phyloP scores from a whole-genome alignment of 352 stramenopile species.

The Elongisporangium undulatum region DNA sequence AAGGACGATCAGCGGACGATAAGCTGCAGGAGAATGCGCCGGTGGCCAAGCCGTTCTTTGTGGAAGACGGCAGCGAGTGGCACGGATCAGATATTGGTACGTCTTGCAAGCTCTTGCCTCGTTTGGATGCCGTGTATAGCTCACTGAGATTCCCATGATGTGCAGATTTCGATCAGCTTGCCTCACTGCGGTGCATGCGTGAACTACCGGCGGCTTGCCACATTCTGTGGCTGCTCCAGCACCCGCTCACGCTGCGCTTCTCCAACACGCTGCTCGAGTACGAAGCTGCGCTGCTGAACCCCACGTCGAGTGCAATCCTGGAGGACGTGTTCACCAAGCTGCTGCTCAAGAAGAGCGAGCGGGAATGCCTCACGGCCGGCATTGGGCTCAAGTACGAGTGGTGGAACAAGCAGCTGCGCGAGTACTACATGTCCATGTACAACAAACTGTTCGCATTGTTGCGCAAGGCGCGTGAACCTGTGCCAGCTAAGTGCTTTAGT shows the following conservation, averaged over 20 bases:
- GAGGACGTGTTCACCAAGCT: slow-evolving; percentile 87
- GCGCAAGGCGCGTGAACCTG: slow-evolving; percentile 60
- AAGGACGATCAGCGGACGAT: slow-evolving; percentile 45
- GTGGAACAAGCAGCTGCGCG: slow-evolving; percentile 84
- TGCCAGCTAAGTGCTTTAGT: slow-evolving; percentile 51
- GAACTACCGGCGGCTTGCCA: slow-evolving; percentile 77
- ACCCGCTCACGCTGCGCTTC: slow-evolving; percentile 71
- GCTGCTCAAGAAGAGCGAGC: slow-evolving; percentile 79
- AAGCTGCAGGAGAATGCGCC: slow-evolving; percentile 57
- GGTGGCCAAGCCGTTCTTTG: slow-evolving; percentile 56
- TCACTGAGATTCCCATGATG: background rate
- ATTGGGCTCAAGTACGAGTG: slow-evolving; percentile 85
- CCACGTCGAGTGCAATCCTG: slow-evolving; percentile 57
- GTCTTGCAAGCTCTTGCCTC: slow-evolving; percentile 1
- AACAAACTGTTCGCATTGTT: slow-evolving; percentile 77
- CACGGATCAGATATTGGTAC: slow-evolving; percentile 49
- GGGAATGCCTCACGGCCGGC: slow-evolving; percentile 62
- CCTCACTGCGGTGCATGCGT: slow-evolving; percentile 54
- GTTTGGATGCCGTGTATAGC: background rate
- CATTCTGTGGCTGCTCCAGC: slow-evolving; percentile 81
- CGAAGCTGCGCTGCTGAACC: slow-evolving; percentile 74
- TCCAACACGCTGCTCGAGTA: slow-evolving; percentile 80
- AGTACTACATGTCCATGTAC: slow-evolving; percentile 83
- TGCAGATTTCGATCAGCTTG: slow-evolving; percentile 68
- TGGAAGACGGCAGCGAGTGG: slow-evolving; percentile 67